Base-by-base conservation (phyloP, 116 monocot genomes). In the Papilionanthe hybrid region DNA sequence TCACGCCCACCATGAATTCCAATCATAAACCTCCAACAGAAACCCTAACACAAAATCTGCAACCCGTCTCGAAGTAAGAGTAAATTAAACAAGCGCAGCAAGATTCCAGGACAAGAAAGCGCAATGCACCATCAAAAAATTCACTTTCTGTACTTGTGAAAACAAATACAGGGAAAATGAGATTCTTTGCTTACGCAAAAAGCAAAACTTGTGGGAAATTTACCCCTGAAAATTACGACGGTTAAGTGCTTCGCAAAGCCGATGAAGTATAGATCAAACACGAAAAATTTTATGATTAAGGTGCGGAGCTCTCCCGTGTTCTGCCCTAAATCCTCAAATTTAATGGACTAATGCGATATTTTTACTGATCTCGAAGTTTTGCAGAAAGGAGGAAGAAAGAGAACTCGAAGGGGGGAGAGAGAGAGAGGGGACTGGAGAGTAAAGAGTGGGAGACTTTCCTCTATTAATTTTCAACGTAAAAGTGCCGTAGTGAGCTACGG, bases 11-110 rank as follows among this genome's bases (percentile, higher is more conserved):
- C 25, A 17, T 56, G 75, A 42, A 48, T 75, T 28, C 75, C 48
- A 7, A 27, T 47, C 49, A 49, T 50, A 47, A 50, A 75, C 49
- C 75, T 27, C 49, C 10, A 49, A 48, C 9, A 49, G 75, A 80
- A 76, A 82, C 66, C 76, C 81, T 82, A 80, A 66, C 30, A 27
- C 25, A 23, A 49, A 75, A 75, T 49, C 75, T 75, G 75, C 75
- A 50, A 8, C 75, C 73, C 41, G 17, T 44, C 9, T 23, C 30
- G 10, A 60, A 44, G 50, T 9, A 76, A 76, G 5, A 73, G 11
- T 27, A 25, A 42, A 23, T 32, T n/a, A 41, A 79, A n/a, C 32
- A 22, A 43, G 42, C 67, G 68, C 1, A 79, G 9, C 1, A 20
- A 63, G 17, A n/a, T 1, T 28, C 0, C 8, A 7, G 20, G 25